A percentile compares a stretch with the other conserved stretches of the same genome.
Conservation (phyloP, 1,284 basidiomycete species). For the Ceratorhiza oryzae-sativae region DNA sequence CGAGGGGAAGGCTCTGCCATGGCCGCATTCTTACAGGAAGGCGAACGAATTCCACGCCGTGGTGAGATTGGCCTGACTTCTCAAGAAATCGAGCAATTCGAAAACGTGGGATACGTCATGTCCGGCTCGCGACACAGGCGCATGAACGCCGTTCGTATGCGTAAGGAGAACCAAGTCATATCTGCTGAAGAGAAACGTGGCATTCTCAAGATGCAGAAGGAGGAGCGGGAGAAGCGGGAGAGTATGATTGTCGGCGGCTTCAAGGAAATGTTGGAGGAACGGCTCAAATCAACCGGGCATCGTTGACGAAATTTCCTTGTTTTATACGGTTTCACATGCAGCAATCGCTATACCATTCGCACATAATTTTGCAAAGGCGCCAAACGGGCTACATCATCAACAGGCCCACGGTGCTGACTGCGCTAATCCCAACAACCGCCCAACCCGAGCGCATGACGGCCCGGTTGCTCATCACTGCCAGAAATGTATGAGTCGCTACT, state of each 20-base stretch:
- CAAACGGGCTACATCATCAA: slow-evolving; percentile 56
- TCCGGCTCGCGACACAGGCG: slow-evolving; percentile 89
- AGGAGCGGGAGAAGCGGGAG: slow-evolving; percentile 91
- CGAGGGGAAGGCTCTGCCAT: slow-evolving; percentile 97
- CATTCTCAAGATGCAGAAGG: slow-evolving; percentile 89
- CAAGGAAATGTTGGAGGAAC: slow-evolving; percentile 70
- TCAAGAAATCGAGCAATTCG: slow-evolving; percentile 85
- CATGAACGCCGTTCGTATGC: slow-evolving; percentile 97
- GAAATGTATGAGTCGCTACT: slow-evolving; percentile 37
- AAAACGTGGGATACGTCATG: slow-evolving; percentile 97
- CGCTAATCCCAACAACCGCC: slow-evolving; percentile 82
- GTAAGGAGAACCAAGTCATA: slow-evolving; percentile 99
- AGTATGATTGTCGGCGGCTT: slow-evolving; percentile 56
- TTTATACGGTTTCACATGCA: not conserved
- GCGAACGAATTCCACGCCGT: slow-evolving; percentile 93
- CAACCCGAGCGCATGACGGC: slow-evolving; percentile 83
- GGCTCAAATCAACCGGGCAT: slow-evolving; percentile 73
- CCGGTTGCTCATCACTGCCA: slow-evolving; percentile 77
- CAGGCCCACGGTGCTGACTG: slow-evolving; percentile 72
- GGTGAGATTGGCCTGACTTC: slow-evolving; percentile 95
- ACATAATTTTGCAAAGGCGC: not conserved
- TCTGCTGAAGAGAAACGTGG: slow-evolving; percentile 96
- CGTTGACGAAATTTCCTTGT: not conserved
- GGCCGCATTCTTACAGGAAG: slow-evolving; percentile 92
- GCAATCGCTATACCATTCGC: not conserved